Conservation (phyloP, 768 basidiomycete species). For the Tricholoma matsutake region DNA sequence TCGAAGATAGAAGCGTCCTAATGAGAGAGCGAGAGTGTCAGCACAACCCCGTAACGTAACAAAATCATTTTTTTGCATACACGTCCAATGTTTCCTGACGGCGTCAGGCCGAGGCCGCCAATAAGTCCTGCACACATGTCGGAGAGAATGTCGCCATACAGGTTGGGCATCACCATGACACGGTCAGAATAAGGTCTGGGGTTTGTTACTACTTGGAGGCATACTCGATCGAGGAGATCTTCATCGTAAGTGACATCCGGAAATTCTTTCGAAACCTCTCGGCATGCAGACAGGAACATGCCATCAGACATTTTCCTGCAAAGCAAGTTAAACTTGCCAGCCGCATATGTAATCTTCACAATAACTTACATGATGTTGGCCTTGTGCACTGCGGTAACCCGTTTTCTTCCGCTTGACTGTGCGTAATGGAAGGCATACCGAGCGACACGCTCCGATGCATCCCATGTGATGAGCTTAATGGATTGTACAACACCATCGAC, state of each 20-base stretch:
- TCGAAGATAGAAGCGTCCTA: conserved; percentile 99
- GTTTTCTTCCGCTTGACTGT: conserved; percentile 78
- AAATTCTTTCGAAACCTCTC: conserved; percentile 93
- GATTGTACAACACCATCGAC: conserved; percentile 98
- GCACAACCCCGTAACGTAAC: too few relatives aligned
- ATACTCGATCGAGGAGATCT: conserved; percentile 94
- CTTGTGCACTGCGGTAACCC: conserved; percentile 99
- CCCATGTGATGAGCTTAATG: conserved; percentile 99
- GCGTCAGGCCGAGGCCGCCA: conserved; percentile 95
- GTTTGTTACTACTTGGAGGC: conserved; percentile 91
- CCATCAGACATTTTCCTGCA: conserved; percentile 99
- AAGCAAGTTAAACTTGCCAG: background rate
- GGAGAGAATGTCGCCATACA: conserved; percentile 93
- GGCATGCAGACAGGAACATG: conserved; percentile 98
- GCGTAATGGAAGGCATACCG: conserved; percentile 99
- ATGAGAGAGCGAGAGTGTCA: background rate
- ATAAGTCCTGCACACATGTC: conserved; percentile 99
- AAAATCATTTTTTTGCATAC: too few relatives aligned
- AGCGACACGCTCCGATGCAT: conserved; percentile 97
- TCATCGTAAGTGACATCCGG: conserved; percentile 94
- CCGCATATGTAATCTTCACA: conserved; percentile 9
- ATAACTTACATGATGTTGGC: conserved; percentile 92
- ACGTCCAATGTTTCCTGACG: conserved; percentile 95
- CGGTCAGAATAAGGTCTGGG: conserved; percentile 91
- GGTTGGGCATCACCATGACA: conserved; percentile 99